Base-by-base conservation (phyloP, 2,329 filamentous ascomycete species). In the Akanthomyces lecanii region DNA sequence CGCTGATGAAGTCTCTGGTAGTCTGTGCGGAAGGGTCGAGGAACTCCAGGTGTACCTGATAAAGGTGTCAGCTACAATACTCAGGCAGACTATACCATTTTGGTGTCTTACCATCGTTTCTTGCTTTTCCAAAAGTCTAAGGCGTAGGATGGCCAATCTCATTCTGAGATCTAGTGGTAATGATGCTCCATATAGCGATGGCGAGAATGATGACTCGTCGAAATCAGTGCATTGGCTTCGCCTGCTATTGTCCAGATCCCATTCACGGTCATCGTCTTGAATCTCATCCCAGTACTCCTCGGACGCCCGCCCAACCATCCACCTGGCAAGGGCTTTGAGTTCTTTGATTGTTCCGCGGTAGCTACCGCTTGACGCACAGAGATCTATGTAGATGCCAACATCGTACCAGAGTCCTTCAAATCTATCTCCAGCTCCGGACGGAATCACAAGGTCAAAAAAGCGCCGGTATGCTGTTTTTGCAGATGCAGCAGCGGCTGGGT, bases 101-200 rank as follows among this genome's bases (percentile, higher is more conserved):
- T 36, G 33, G 12, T 14, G 25, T 44, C 83, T 77, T 79, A 91
- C 89, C 77, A 90, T 80, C 21, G 91, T 92, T 77, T 98, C 94
- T 16, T 85, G 78, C 25, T 85, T 78, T 30, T 88, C 78, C 0
- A 85, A 86, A 64, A 91, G 79, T 62, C 86, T 87, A 42, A 97
- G 77, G n/a, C 95, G 87, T 71, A 92, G 94, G 4, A 94, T 78
- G 4, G 91, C 94, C 66, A 99, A 78, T 71, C 94, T 95, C 36
- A 91, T 85, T 23, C 94, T 87, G 48, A 99, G 79, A 67, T 97
- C 92, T 5, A 93, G 74, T 0, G 93, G 94, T 45, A 97, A 78
- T 1, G 87, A 86, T 45, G 82, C 74, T 0, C 91, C 92, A 72
- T 97, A 97, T 0, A 82, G 78, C 6, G 81, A 40, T 11, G 10